phyloP scores from a whole-genome alignment of 768 basidiomycete genomes.

The Amanita exitialis region DNA sequence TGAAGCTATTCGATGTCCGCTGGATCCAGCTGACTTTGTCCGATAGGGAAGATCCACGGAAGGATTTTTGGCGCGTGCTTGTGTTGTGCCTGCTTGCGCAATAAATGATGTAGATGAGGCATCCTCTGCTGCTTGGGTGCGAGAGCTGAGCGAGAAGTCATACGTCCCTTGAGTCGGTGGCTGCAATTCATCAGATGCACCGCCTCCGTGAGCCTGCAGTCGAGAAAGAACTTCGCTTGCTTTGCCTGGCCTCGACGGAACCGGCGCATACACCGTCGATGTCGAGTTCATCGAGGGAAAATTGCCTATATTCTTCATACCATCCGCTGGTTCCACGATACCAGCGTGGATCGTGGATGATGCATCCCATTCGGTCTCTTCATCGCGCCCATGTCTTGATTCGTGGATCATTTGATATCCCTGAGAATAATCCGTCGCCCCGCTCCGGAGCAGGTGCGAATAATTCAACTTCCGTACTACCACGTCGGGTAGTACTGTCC shows the following conservation, averaged over 20 bases:
- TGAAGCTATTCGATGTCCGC: not conserved
- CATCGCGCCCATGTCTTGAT: not conserved
- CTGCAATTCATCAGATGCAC: not conserved
- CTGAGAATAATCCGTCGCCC: not conserved
- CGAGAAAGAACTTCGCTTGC: not conserved
- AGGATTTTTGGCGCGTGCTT: not conserved
- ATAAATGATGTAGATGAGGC: not conserved
- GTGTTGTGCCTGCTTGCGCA: not conserved
- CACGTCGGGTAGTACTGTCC: not conserved
- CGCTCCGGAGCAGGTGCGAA: slow-evolving; percentile 5
- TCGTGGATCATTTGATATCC: slow-evolving; percentile 4
- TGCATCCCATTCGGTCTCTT: slow-evolving; percentile 5
- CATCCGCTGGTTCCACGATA: not conserved
- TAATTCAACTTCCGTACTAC: slow-evolving; percentile 1
- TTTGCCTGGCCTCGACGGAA: not conserved
- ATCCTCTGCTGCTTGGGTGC: not conserved
- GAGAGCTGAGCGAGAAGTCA: not conserved
- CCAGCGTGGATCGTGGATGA: not conserved
- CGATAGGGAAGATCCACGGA: not conserved
- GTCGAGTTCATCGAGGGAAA: not conserved
- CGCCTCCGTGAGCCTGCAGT: not conserved
- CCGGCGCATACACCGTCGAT: not conserved
- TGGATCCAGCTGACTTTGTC: not conserved
- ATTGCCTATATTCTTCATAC: not conserved
- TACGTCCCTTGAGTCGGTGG: slow-evolving; percentile 3